Evolutionary conservation across 345 rosid species (phyloP).

Genomic region (Linum tenue): DNA sequence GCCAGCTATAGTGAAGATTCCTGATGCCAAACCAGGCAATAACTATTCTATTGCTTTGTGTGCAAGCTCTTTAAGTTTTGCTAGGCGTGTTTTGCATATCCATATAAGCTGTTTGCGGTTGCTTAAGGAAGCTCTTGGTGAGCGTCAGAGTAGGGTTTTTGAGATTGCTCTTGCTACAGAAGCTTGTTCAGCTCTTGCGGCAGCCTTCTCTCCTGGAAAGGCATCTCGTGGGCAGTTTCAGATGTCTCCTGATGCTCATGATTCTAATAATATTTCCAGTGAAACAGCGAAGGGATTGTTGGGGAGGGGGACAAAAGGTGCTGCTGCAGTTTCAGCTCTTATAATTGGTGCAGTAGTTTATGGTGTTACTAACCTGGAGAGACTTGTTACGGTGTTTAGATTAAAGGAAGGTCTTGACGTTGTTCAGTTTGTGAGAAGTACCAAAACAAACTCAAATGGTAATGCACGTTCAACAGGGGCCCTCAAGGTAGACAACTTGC

Average conservation of each 20-base stretch:
- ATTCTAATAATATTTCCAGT: constrained; percentile 39
- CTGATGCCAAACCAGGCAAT: constrained; percentile 49
- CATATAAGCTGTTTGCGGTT: constrained; percentile 73
- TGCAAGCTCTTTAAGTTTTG: constrained; percentile 38
- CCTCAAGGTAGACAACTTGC: constrained; percentile 51
- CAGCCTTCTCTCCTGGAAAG: constrained; percentile 59
- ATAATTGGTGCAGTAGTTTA: constrained; percentile 71
- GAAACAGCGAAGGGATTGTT: constrained; percentile 40
- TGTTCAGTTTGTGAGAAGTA: constrained; percentile 62
- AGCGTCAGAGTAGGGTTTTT: constrained; percentile 87
- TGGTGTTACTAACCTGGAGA: constrained; percentile 92
- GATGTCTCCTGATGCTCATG: constrained; percentile 61
- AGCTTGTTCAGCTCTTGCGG: constrained; percentile 68
- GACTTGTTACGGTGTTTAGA: constrained; percentile 76
- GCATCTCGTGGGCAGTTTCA: constrained; percentile 76
- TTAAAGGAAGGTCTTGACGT: constrained; percentile 81
- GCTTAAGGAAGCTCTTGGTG: constrained; percentile 92
- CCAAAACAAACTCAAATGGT: constrained; percentile 75
- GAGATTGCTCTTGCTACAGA: constrained; percentile 97
- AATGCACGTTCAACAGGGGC: constrained; percentile 52
- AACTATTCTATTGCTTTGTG: constrained; percentile 43
- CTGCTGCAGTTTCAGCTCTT: constrained; percentile 82
- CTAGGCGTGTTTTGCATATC: constrained; percentile 64
- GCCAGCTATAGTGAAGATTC: constrained; percentile 51
- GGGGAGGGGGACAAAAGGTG: constrained; percentile 51